Conservation (phyloP, 2,329 filamentous ascomycete genomes). For the Furcasterigmium sp. region DNA sequence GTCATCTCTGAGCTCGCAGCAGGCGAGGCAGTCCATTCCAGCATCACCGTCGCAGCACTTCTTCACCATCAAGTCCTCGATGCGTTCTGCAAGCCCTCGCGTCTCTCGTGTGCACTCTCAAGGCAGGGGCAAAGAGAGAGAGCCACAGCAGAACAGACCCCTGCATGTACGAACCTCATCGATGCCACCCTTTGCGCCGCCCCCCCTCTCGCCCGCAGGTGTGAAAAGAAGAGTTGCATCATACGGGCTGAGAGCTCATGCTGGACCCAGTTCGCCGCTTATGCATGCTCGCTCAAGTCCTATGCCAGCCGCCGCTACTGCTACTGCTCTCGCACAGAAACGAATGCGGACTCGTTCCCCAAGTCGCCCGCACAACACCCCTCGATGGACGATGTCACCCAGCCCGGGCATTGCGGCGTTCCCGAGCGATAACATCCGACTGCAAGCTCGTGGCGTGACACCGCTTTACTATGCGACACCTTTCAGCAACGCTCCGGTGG, state of each 20-base stretch:
- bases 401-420: conserved; percentile 31
- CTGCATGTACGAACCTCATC: conserved; percentile 47
- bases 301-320: conserved; percentile 13
- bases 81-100: conserved; percentile 26
- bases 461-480: conserved; percentile 74
- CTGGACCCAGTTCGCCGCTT: conserved; percentile 2
- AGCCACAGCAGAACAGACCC: conserved; percentile 37
- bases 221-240: conserved; percentile 42
- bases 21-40: conserved; percentile 33
- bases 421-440: conserved; percentile 22
- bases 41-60: conserved; percentile 35
- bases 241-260: conserved; percentile 21
- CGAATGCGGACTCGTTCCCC: conserved; percentile 56
- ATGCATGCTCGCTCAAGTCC: conserved; percentile 17
- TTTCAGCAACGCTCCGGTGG: conserved; percentile 54
- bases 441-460: conserved; percentile 35
- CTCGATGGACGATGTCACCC: conserved; percentile 47
- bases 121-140: conserved; percentile 20
- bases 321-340: conserved; percentile 18
- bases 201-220: conserved; percentile 31
- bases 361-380: conserved; percentile 46
- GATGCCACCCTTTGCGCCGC: conserved; percentile 36
- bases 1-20: conserved; percentile 35
- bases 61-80: conserved; percentile 29
- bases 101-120: conserved; percentile 32